phyloP scores from a whole-genome alignment of 768 basidiomycete species.

The Sutorius australiensis region DNA sequence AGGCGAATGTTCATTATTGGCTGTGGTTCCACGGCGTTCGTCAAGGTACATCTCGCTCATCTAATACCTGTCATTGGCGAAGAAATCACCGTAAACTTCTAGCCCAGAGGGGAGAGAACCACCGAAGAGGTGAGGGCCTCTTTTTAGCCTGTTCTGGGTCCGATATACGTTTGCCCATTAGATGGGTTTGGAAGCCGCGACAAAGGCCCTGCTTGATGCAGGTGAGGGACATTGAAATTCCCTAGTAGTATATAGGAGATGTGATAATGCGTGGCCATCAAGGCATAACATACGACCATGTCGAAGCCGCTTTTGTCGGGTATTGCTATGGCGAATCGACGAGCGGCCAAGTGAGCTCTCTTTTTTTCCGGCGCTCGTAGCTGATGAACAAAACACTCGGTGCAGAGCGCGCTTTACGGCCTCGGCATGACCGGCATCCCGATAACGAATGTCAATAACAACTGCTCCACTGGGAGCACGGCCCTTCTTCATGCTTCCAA shows the following conservation, averaged over 20 bases:
- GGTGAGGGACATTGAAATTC: constrained; percentile 35
- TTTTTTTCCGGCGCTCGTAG: not conserved
- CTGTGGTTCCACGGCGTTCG: constrained; percentile 72
- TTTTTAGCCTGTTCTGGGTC: not conserved
- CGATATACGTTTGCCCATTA: not conserved
- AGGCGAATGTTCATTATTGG: constrained; percentile 59
- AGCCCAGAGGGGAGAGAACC: constrained; percentile 63
- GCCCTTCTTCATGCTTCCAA: constrained; percentile 69
- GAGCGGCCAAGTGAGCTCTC: constrained; percentile 53
- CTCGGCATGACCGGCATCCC: constrained; percentile 80
- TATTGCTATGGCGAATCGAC: constrained; percentile 78
- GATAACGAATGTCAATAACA: constrained; percentile 82
- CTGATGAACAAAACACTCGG: not conserved
- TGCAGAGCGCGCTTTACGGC: constrained; percentile 70
- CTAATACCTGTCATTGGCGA: not conserved
- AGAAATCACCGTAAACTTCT: not conserved
- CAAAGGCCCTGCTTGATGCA: constrained; percentile 81
- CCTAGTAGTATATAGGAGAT: too few relatives aligned
- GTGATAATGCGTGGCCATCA: constrained; percentile 15
- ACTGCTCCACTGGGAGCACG: constrained; percentile 75
- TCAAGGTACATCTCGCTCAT: constrained; percentile 47
- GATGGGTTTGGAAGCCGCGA: constrained; percentile 56
- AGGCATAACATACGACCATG: constrained; percentile 76
- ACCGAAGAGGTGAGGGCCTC: constrained; percentile 57
- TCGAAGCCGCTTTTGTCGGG: constrained; percentile 70